Conservation (phyloP, 352 stramenopile genomes). For the Phytophthora citricola region DNA sequence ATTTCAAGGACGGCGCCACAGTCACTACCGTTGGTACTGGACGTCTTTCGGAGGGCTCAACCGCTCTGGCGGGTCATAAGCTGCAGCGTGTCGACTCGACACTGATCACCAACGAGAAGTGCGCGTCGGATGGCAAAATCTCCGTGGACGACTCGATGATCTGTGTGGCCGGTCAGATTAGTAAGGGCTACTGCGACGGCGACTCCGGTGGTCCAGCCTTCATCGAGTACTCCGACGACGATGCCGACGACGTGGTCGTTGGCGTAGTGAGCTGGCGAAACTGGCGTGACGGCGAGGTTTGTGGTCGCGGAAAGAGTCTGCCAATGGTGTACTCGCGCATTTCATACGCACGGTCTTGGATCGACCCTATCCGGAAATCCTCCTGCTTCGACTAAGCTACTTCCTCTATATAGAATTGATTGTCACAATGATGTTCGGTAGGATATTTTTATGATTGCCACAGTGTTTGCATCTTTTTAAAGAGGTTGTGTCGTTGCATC, state of each 20-base stretch:
- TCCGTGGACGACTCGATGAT: slow-evolving; percentile 57
- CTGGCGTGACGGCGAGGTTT: slow-evolving; percentile 50
- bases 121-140: slow-evolving; percentile 30
- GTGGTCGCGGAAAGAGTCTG: slow-evolving; percentile 47
- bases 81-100: slow-evolving; percentile 49
- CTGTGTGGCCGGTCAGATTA: slow-evolving; percentile 55
- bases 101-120: slow-evolving; percentile 50
- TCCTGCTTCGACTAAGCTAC: slow-evolving; percentile 35
- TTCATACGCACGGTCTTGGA: slow-evolving; percentile 52
- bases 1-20: slow-evolving; percentile 37
- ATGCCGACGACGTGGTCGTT: slow-evolving; percentile 46
- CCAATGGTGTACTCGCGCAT: slow-evolving; percentile 67
- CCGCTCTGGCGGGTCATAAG: slow-evolving; percentile 20
- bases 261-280: slow-evolving; percentile 69
- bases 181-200: slow-evolving; percentile 60
- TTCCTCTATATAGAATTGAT: no score
- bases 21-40: slow-evolving; percentile 36
- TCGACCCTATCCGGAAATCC: slow-evolving; percentile 37
- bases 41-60: slow-evolving; percentile 28
- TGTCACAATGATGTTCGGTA: no score
- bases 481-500: no score
- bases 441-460: no score
- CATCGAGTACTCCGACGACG: slow-evolving; percentile 32
- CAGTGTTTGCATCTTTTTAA: no score
- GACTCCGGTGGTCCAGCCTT: slow-evolving; percentile 66